Evolutionary conservation across 78 protist genomes (phyloP).

Genomic region (Pelomyxa schiedti): DNA sequence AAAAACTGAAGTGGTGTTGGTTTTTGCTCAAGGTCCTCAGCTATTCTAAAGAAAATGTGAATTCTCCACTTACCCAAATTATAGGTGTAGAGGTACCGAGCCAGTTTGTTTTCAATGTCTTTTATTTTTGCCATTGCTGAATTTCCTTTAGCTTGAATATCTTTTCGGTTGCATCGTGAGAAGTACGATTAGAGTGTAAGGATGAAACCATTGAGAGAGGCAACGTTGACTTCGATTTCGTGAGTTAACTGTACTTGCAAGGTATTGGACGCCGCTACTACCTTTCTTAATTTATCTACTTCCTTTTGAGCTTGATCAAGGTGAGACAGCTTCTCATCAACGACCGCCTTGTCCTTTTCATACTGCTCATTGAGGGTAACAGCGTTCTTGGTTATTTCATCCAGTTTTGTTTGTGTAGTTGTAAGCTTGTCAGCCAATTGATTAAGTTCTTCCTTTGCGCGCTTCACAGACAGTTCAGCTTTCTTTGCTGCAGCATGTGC

Average conservation of each 20-base stretch:
- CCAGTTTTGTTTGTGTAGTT: not conserved
- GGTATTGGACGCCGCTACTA: not conserved
- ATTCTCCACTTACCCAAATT: constrained; percentile 2
- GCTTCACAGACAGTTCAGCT: not conserved
- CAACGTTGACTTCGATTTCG: not conserved
- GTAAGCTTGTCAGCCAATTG: not conserved
- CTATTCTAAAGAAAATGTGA: not conserved
- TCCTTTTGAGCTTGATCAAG: not conserved
- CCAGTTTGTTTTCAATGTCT: too few relatives aligned
- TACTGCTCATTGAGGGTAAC: not conserved
- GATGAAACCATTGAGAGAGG: too few relatives aligned
- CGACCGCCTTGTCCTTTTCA: not conserved
- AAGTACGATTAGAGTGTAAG: too few relatives aligned
- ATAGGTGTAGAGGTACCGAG: too few relatives aligned
- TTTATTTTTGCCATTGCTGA: too few relatives aligned
- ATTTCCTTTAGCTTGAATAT: too few relatives aligned
- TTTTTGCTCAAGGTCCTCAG: not conserved
- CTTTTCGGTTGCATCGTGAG: too few relatives aligned
- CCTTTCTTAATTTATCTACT: not conserved
- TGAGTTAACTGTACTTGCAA: not conserved
- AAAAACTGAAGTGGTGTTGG: not conserved
- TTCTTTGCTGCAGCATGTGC: not conserved
- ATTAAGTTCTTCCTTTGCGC: not conserved
- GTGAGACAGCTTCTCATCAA: constrained; percentile 3
- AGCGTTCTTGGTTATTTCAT: too few relatives aligned